Conservation (phyloP, 345 rosid genomes). For the Xanthoceras sorbifolium region DNA sequence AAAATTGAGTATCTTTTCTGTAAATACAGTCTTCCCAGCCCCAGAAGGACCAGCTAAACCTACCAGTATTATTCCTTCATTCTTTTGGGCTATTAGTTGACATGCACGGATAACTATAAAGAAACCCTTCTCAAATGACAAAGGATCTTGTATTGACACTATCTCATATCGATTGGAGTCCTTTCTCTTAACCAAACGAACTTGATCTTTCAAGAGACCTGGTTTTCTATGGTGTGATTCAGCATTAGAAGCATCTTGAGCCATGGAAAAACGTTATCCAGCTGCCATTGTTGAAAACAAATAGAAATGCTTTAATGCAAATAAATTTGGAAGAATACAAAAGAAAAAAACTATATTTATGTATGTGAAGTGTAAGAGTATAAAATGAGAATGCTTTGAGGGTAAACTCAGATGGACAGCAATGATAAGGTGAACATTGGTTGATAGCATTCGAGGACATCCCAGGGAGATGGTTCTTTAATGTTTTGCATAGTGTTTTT, state of each 20-base stretch:
- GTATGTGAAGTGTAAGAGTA: not conserved
- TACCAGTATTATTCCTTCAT: conserved; percentile 79
- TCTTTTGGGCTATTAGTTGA: conserved; percentile 85
- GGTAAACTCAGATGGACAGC: not conserved
- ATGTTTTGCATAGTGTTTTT: no score
- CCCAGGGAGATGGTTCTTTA: not conserved
- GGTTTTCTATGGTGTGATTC: conserved; percentile 61
- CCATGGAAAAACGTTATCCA: conserved; percentile 40
- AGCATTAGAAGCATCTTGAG: conserved; percentile 47
- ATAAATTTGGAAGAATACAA: conserved; percentile 6
- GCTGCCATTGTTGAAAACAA: conserved; percentile 25
- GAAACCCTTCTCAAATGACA: conserved; percentile 95
- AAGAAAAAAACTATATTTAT: conserved; percentile 10
- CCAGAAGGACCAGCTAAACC: conserved; percentile 99
- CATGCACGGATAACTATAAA: conserved; percentile 84
- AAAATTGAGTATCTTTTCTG: conserved; percentile 87
- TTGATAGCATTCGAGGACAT: not conserved
- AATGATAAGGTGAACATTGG: not conserved
- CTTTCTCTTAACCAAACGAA: conserved; percentile 70
- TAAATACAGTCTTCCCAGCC: conserved; percentile 95
- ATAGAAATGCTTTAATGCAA: conserved; percentile 6
- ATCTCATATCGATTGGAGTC: conserved; percentile 70
- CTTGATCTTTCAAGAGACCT: conserved; percentile 90
- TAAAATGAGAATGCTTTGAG: conserved; percentile 13
- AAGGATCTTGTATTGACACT: conserved; percentile 63